Evolutionary conservation across 2,329 filamentous ascomycete genomes (phyloP).

Genomic region (Cryphonectria naterciae): DNA sequence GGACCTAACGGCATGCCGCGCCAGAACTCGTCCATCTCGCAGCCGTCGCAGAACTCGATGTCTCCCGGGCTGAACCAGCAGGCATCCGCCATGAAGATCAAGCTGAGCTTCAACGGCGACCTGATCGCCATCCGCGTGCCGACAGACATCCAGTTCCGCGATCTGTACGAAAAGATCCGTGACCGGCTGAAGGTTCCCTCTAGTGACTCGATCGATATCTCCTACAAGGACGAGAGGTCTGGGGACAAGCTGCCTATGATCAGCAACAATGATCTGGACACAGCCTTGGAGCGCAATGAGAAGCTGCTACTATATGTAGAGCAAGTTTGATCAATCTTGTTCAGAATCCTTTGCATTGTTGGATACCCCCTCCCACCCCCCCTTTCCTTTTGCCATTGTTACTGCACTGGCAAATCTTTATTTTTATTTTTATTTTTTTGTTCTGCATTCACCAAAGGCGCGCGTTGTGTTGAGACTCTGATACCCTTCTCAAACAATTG

Average conservation of each 20-base stretch:
- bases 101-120: conserved; percentile 91
- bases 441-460: conserved; percentile 11
- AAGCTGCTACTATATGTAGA: conserved; percentile 82
- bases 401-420: not conserved
- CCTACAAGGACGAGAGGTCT: conserved; percentile 83
- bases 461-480: not conserved
- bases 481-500: conserved; percentile 5
- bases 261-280: conserved; percentile 79
- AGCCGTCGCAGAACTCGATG: conserved; percentile 61
- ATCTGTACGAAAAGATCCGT: conserved; percentile 81
- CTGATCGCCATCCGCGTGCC: conserved; percentile 90
- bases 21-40: conserved; percentile 53
- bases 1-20: conserved; percentile 44
- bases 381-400: not conserved
- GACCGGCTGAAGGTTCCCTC: conserved; percentile 77
- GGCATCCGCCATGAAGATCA: conserved; percentile 78
- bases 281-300: conserved; percentile 80
- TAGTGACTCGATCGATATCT: conserved; percentile 74
- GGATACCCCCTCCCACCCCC: conserved; percentile 1
- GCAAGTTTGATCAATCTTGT: conserved; percentile 43
- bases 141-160: conserved; percentile 74
- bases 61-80: conserved; percentile 52
- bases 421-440: not conserved
- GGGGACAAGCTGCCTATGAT: conserved; percentile 75
- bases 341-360: conserved; percentile 1